These are phyloP conservation scores for Rubroshorea leprosula DNA, from an alignment of 345 rosid species.

Conservation along the genomic window DNA sequence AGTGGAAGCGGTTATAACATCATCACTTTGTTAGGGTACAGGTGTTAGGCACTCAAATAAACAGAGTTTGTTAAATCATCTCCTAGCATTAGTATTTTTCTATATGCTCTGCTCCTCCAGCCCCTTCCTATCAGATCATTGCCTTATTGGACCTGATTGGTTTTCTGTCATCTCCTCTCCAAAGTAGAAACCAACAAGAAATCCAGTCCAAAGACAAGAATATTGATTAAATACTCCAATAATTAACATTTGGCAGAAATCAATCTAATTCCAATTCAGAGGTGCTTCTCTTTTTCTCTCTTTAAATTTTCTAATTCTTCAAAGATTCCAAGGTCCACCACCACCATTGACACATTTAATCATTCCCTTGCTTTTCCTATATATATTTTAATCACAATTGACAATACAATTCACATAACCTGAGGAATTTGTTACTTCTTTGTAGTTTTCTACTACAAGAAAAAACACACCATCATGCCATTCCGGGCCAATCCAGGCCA, in stretches of 20 bases:
- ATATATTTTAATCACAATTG: not conserved
- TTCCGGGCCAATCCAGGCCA: not conserved
- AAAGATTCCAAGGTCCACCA: constrained; percentile 17
- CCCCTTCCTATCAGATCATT: too few relatives aligned
- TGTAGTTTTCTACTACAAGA: constrained; percentile 10
- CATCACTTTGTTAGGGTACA: constrained; percentile 26
- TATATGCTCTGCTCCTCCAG: not conserved
- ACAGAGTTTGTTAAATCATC: too few relatives aligned
- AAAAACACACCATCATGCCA: not conserved
- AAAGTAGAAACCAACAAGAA: not conserved
- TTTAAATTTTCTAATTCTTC: not conserved
- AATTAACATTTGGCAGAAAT: too few relatives aligned
- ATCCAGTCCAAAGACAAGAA: constrained; percentile 17
- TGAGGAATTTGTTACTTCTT: not conserved
- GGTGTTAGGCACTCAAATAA: constrained; percentile 23
- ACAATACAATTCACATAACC: not conserved
- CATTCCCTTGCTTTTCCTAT: not conserved
- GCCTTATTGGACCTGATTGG: too few relatives aligned
- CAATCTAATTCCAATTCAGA: not conserved
- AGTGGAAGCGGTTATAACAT: constrained; percentile 23
- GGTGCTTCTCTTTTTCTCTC: not conserved
- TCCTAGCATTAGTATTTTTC: too few relatives aligned
- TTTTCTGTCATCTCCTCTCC: constrained; percentile 9
- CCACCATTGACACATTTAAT: not conserved
- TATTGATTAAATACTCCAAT: constrained; percentile 2